phyloP scores from a whole-genome alignment of 192 early-diverging fungal species.

The Martensiomyces pterosporus region DNA sequence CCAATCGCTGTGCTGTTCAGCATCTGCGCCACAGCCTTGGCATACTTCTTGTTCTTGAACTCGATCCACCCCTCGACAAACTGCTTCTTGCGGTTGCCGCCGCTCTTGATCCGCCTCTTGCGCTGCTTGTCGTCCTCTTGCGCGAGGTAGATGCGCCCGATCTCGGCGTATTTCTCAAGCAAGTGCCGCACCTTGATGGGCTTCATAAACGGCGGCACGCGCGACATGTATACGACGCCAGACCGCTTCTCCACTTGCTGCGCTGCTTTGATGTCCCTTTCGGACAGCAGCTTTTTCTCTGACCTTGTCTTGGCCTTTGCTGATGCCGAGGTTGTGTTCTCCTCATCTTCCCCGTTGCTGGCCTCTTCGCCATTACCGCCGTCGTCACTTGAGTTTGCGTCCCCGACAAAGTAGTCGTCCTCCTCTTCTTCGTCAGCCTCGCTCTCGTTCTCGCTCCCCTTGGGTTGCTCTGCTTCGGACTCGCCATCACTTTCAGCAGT shows the following conservation, averaged over 20 bases:
- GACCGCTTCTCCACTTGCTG: constrained; percentile 55
- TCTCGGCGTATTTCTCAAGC: constrained; percentile 66
- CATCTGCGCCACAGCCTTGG: constrained; percentile 65
- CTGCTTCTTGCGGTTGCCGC: constrained; percentile 77
- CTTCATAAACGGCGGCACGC: constrained; percentile 92
- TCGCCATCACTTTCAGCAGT: too few species aligned
- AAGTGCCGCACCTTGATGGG: constrained; percentile 73
- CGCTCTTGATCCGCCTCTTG: constrained; percentile 79
- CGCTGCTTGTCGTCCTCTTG: constrained; percentile 75
- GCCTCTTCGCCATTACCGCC: constrained; percentile 7
- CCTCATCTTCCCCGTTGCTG: constrained; percentile 4
- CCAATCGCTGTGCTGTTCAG: constrained; percentile 84
- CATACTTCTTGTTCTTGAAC: constrained; percentile 89
- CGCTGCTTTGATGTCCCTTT: constrained; percentile 52
- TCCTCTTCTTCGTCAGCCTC: constrained; percentile 22
- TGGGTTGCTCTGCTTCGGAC: too few species aligned
- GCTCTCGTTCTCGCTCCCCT: constrained; percentile 3
- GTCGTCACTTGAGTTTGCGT: constrained; percentile 8
- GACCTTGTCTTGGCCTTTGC: neutral
- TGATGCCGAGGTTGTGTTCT: too few species aligned
- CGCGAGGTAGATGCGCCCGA: constrained; percentile 81
- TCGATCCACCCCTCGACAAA: constrained; percentile 98
- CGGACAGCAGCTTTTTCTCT: constrained; percentile 8
- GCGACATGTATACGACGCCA: constrained; percentile 88
- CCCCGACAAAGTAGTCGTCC: constrained; percentile 28